Percentiles rank a stretch among this genome's conserved stretches.
These are phyloP conservation scores for Solanum hybrid DNA, from an alignment of 305 asterid species.

Conservation along the genomic window DNA sequence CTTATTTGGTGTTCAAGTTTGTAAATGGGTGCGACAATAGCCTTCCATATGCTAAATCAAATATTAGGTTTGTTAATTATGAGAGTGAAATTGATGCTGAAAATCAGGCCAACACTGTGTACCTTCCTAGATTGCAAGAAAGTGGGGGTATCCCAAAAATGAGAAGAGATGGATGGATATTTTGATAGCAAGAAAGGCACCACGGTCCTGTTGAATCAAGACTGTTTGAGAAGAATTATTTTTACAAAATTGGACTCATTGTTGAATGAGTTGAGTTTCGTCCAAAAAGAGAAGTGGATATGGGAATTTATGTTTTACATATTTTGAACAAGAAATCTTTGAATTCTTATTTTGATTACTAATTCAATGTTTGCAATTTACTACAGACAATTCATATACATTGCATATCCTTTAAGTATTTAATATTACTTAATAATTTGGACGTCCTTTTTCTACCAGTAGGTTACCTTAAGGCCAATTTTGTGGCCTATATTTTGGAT, in stretches of 20 bases:
- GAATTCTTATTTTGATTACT: background rate
- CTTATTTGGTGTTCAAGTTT: background rate
- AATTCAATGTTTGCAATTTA: background rate
- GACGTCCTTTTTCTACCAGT: background rate
- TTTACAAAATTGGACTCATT: background rate
- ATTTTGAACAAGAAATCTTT: background rate
- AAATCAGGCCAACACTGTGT: background rate
- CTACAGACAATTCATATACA: background rate
- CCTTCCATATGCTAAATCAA: background rate
- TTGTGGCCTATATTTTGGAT: background rate
- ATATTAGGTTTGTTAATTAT: background rate
- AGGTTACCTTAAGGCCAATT: background rate
- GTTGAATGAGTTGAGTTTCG: background rate
- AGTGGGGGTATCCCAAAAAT: background rate
- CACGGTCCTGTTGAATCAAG: background rate
- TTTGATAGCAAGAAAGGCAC: background rate
- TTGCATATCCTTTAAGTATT: background rate
- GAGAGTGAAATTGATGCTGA: background rate
- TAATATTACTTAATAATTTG: background rate
- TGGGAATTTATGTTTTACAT: background rate
- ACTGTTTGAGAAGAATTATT: background rate
- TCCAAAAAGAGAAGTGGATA: background rate
- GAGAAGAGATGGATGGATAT: background rate
- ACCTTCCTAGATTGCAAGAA: background rate
- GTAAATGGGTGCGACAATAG: too few relatives aligned